Conservation (phyloP, 441 rosid species). For the Gossypium aridum region DNA sequence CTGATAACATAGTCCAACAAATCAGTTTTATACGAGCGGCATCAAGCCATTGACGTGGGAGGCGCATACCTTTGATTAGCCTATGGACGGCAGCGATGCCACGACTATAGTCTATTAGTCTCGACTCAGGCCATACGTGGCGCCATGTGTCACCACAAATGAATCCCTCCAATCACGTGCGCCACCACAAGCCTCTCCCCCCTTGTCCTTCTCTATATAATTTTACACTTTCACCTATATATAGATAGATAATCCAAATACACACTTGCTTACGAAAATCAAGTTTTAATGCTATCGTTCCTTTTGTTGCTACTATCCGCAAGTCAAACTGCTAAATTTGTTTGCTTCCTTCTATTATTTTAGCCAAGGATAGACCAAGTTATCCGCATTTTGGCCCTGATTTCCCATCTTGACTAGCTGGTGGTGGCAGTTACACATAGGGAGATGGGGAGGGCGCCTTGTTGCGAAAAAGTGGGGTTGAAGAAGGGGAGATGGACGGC, state of each 20-base stretch:
- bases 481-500: constrained; percentile 85
- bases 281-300: not conserved
- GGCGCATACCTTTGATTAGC: constrained; percentile 25
- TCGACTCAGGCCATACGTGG: constrained; percentile 31
- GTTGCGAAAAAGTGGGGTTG: constrained; percentile 80
- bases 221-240: not conserved
- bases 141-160: constrained; percentile 24
- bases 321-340: not conserved
- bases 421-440: not conserved
- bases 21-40: not conserved
- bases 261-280: not conserved
- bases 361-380: not conserved
- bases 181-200: not conserved
- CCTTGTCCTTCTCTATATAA: not conserved
- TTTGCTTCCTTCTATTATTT: not conserved
- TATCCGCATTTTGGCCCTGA: not conserved
- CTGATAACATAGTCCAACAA: too few species aligned
- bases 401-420: not conserved
- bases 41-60: constrained; percentile 38
- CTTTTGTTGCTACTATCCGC: not conserved
- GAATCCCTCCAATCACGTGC: not conserved
- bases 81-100: constrained; percentile 54
- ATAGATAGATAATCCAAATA: not conserved
- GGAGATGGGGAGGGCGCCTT: constrained; percentile 84
- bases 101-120: constrained; percentile 34